Evolutionary conservation across 192 early-diverging fungal species (phyloP).

Genomic region (Mortierella claussenii): DNA sequence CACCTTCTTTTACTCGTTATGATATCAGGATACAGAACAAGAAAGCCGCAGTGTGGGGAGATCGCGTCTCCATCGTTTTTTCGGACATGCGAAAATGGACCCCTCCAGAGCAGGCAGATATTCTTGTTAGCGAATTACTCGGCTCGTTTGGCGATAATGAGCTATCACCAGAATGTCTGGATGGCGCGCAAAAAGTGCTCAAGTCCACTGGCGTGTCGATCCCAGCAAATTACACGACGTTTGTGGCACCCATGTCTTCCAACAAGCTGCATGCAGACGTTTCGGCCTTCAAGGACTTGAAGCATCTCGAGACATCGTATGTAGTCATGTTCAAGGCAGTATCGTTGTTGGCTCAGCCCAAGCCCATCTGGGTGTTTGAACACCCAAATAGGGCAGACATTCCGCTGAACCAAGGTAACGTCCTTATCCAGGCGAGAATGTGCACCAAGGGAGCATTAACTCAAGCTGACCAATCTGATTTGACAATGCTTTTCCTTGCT

Average conservation of each 20-base stretch:
- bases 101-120: slow-evolving; percentile 81
- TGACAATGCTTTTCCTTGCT: neutral
- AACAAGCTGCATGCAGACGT: slow-evolving; percentile 83
- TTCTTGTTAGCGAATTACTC: slow-evolving; percentile 94
- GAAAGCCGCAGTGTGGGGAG: slow-evolving; percentile 81
- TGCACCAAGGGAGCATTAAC: neutral
- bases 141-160: slow-evolving; percentile 99
- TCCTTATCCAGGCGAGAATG: neutral
- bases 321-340: slow-evolving; percentile 95
- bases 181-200: slow-evolving; percentile 85
- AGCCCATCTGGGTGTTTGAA: slow-evolving; percentile 83
- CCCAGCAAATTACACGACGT: slow-evolving; percentile 86
- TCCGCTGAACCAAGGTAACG: slow-evolving; percentile 46
- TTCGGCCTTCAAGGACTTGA: slow-evolving; percentile 68
- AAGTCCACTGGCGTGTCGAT: slow-evolving; percentile 90
- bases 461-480: too few relatives aligned
- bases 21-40: slow-evolving; percentile 76
- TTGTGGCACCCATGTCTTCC: slow-evolving; percentile 89
- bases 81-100: slow-evolving; percentile 92
- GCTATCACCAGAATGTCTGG: slow-evolving; percentile 98
- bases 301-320: slow-evolving; percentile 91
- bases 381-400: slow-evolving; percentile 72
- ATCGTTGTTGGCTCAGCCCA: slow-evolving; percentile 71
- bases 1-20: slow-evolving; percentile 9
- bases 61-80: slow-evolving; percentile 83